Conservation (phyloP, 495 filamentous ascomycete genomes). For the Aspergillus cristatus region DNA sequence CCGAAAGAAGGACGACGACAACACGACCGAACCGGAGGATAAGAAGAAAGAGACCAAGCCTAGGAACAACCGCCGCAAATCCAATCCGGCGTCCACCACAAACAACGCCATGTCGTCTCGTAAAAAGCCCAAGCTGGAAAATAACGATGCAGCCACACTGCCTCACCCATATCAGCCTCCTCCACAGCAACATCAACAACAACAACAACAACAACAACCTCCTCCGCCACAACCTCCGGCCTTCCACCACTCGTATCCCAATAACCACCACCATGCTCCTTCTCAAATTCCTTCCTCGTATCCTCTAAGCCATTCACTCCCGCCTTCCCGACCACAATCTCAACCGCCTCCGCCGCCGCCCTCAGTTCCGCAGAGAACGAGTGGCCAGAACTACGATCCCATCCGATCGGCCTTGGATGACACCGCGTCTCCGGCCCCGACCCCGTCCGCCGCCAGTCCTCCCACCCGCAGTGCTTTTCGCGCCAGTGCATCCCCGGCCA, state of each 20-base stretch:
- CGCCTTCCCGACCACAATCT: conserved; percentile 26
- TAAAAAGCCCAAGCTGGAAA: conserved; percentile 41
- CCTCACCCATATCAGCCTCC: conserved; percentile 3
- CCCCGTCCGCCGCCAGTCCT: conserved; percentile 33
- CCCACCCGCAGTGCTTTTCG: conserved; percentile 40
- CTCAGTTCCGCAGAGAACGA: conserved; percentile 35
- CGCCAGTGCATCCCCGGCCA: conserved; percentile 80
- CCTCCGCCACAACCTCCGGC: conserved; percentile 5
- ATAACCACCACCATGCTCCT: conserved; percentile 17
- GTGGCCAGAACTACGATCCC: conserved; percentile 80
- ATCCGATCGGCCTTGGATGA: conserved; percentile 57
- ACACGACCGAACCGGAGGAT: conserved; percentile 18
- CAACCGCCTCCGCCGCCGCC: conserved; percentile 31
- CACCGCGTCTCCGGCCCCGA: conserved; percentile 52
- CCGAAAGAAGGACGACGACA: conserved; percentile 39
- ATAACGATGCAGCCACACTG: conserved; percentile 3
- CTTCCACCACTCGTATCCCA: conserved; percentile 10
- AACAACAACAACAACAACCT: conserved; percentile 1
- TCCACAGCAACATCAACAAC: conserved; percentile 4
- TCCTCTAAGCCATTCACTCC: conserved; percentile 13
- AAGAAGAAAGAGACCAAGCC: conserved; percentile 26
- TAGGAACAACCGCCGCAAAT: conserved; percentile 27
- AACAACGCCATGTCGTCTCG: conserved; percentile 24
- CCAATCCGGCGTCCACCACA: conserved; percentile 29
- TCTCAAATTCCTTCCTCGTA: conserved; percentile 13